phyloP scores from a whole-genome alignment of 108 stramenopile species.

The Bacterosira constricta region DNA sequence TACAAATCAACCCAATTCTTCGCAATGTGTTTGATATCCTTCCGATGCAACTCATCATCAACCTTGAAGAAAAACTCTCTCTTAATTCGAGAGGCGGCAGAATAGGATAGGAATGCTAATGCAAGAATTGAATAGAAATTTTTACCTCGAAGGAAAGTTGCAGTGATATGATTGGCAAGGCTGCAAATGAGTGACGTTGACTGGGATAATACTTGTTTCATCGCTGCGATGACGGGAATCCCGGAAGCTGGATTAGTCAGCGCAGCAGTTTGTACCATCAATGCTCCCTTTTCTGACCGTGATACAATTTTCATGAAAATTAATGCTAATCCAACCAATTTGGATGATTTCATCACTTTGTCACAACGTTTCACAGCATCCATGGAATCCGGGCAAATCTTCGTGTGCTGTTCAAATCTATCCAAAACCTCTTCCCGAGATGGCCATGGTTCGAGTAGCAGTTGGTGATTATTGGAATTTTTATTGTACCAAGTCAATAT shows the following conservation, averaged over 20 bases:
- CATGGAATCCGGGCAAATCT: slow-evolving; percentile 59
- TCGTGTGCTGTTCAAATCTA: slow-evolving; percentile 58
- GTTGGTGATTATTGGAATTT: slow-evolving; percentile 1
- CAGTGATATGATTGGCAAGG: background rate
- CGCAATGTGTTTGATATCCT: slow-evolving; percentile 32
- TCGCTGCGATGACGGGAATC: too few relatives aligned
- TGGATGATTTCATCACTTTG: slow-evolving; percentile 15
- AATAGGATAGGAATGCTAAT: background rate
- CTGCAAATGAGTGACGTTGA: too few relatives aligned
- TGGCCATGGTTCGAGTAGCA: slow-evolving; percentile 33
- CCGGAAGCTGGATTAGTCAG: too few relatives aligned
- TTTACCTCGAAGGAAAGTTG: background rate
- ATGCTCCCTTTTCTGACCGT: too few relatives aligned
- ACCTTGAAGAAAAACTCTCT: slow-evolving; percentile 40
- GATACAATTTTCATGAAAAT: slow-evolving; percentile 11
- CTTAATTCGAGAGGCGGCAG: slow-evolving; percentile 12
- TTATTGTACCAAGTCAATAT: slow-evolving; percentile 39
- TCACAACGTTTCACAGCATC: slow-evolving; percentile 62
- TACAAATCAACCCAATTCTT: slow-evolving; percentile 35
- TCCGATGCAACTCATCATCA: slow-evolving; percentile 11
- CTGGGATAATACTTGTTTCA: too few relatives aligned
- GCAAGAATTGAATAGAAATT: slow-evolving; percentile 7
- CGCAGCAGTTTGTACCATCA: too few relatives aligned
- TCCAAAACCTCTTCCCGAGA: slow-evolving; percentile 55
- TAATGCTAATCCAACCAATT: slow-evolving; percentile 8